Evolutionary conservation across 129 eudicot species (phyloP).

Genomic region (Artemisia tridentata): DNA sequence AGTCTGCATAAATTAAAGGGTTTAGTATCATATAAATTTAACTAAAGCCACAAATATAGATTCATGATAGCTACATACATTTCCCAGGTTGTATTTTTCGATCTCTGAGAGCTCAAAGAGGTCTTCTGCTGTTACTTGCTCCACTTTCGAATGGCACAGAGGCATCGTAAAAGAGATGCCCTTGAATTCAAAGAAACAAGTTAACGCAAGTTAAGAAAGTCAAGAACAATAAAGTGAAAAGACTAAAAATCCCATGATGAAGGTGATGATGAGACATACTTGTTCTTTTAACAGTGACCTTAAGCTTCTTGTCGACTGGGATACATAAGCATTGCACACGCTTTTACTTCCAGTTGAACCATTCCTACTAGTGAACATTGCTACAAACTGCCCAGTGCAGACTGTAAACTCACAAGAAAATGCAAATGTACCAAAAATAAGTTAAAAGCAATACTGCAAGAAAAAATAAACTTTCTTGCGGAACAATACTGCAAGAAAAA

Average conservation of each 20-base stretch:
- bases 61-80: constrained; percentile 39
- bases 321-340: constrained; percentile 69
- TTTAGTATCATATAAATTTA: neutral
- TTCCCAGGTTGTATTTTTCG: constrained; percentile 74
- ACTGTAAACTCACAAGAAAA: constrained; percentile 14
- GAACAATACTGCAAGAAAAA: neutral
- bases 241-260: constrained; percentile 4
- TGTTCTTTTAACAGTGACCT: constrained; percentile 88
- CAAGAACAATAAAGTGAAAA: neutral
- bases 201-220: neutral
- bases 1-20: constrained; percentile 45
- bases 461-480: no score
- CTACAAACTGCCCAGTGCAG: constrained; percentile 30
- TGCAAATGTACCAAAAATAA: neutral
- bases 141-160: constrained; percentile 73
- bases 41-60: neutral
- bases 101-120: constrained; percentile 92
- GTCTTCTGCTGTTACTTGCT: constrained; percentile 81
- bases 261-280: constrained; percentile 40
- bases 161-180: constrained; percentile 84
- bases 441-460: constrained; percentile 7
- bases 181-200: constrained; percentile 35
- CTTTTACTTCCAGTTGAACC: constrained; percentile 40
- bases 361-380: constrained; percentile 62
- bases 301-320: constrained; percentile 86